Evolutionary conservation across 345 rosid genomes (phyloP).

Genomic region (Viola odorata): DNA sequence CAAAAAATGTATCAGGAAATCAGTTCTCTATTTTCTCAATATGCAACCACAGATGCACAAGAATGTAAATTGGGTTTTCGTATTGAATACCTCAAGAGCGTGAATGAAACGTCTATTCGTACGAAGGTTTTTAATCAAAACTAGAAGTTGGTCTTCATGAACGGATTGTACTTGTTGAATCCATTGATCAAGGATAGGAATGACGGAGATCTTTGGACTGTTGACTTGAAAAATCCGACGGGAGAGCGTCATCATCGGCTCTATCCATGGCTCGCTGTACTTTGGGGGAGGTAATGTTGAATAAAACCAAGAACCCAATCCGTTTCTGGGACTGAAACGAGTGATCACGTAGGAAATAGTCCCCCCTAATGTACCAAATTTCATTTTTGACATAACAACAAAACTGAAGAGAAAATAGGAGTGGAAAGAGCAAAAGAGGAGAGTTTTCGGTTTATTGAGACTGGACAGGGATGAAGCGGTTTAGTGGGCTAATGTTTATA

Average conservation of each 20-base stretch:
- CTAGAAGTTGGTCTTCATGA: slow-evolving; percentile 5
- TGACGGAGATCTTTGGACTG: slow-evolving; percentile 21
- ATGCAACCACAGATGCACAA: too few species aligned
- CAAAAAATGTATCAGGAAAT: too few species aligned
- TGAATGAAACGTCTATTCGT: slow-evolving; percentile 22
- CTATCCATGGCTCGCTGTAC: background rate
- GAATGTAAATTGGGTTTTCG: too few species aligned
- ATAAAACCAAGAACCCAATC: background rate
- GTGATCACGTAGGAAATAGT: too few species aligned
- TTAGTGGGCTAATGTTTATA: too few species aligned
- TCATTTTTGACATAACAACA: too few species aligned
- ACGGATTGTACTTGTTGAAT: slow-evolving; percentile 28
- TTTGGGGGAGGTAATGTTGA: background rate
- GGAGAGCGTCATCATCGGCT: slow-evolving; percentile 9
- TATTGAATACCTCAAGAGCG: slow-evolving; percentile 36
- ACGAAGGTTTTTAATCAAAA: slow-evolving; percentile 21
- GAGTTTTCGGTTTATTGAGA: too few species aligned
- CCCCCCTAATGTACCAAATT: too few species aligned
- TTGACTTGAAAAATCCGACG: slow-evolving; percentile 31
- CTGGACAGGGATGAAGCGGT: too few species aligned
- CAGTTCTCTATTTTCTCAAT: too few species aligned
- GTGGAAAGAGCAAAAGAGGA: too few species aligned
- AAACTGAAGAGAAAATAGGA: too few species aligned
- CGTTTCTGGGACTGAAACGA: slow-evolving; percentile 11
- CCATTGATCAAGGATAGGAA: slow-evolving; percentile 40